Conservation (phyloP, 1,139 yeast species). For the Candida gigantensis region DNA sequence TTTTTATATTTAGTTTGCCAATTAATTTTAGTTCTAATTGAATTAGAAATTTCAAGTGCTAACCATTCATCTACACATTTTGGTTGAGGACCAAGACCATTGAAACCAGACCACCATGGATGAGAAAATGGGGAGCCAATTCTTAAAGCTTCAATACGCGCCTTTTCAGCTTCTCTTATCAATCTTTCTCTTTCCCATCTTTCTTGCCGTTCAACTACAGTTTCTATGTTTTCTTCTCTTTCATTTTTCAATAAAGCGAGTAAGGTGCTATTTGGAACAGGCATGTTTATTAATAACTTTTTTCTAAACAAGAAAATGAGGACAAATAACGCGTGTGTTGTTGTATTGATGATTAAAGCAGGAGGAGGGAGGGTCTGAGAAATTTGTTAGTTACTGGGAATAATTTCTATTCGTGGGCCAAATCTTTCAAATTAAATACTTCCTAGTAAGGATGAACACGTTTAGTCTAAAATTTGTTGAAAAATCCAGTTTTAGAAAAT, state of each 20-base stretch:
- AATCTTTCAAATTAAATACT: no score
- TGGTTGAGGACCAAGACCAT: conserved; percentile 18
- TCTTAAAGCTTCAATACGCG: conserved; percentile 9
- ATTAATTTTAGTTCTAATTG: conserved; percentile 29
- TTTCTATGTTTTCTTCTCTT: neutral
- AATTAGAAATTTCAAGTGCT: conserved; percentile 24
- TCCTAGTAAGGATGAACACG: no score
- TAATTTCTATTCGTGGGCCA: no score
- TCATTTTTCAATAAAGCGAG: conserved; percentile 5
- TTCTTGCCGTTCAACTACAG: neutral
- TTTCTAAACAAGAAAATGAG: no score
- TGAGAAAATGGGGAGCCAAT: conserved; percentile 13
- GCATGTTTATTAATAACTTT: no score
- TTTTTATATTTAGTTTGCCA: conserved; percentile 36
- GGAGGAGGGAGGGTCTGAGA: no score
- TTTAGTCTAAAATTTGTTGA: no score
- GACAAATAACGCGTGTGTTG: no score
- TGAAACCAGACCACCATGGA: conserved; percentile 17
- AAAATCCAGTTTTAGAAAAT: no score
- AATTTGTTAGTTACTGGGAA: no score
- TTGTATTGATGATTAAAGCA: no score
- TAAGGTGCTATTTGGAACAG: conserved; percentile 10
- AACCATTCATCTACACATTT: conserved; percentile 27
- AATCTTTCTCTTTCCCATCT: conserved; percentile 7
- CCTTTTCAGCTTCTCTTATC: conserved; percentile 9